Evolutionary conservation across 176 grass and related monocot species (phyloP), one percentile per base, ranked within the genome.

Genomic region (Rhipidocladum racemiflorum): DNA sequence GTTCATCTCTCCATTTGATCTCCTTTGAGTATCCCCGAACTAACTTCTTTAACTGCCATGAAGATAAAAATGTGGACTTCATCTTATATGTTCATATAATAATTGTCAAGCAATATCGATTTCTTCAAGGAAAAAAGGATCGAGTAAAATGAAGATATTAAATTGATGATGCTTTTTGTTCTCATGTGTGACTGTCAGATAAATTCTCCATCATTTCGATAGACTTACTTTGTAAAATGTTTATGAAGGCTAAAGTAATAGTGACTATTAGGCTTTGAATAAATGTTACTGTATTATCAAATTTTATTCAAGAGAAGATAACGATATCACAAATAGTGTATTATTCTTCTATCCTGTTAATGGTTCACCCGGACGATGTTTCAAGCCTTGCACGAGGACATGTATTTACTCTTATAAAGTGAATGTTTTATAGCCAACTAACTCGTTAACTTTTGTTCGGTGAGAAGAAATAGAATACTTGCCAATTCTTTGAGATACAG

Each of bases 401-500:
- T 44, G 38, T 14, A 15, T 21, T 15, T 35, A 16, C 20, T 24
- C 35, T 23, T 48, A 16, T 80, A 28, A 17, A 1, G 32, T 27
- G 23, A 14, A 56, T 29, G 8, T 6, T 40, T 54, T 21, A 21
- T 21, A n/a, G 50, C 1, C 5, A 21, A 21, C 50, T 54, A 21
- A 27, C 45, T 29, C 2, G 17, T 54, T n/a, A n/a, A n/a, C n/a
- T n/a, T n/a, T n/a, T n/a, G n/a, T n/a, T 54, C 6, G 2, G 21
- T 54, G 18, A 54, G 18, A 54, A 21, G 18, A 21, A 54, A 54
- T 8, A 67, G 14, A 68, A 18, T 20, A 75, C 20, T 77, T 84
- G 18, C 72, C 72, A 69, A 6, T 76, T 84, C 82, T 68, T 84
- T 68, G 12, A 76, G 36, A 77, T 84, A 84, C 68, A 48, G 25